Percentiles rank a stretch among this genome's conserved stretches.
phyloP scores from a whole-genome alignment of 768 basidiomycete genomes.

The Infundibulicybe gibba region DNA sequence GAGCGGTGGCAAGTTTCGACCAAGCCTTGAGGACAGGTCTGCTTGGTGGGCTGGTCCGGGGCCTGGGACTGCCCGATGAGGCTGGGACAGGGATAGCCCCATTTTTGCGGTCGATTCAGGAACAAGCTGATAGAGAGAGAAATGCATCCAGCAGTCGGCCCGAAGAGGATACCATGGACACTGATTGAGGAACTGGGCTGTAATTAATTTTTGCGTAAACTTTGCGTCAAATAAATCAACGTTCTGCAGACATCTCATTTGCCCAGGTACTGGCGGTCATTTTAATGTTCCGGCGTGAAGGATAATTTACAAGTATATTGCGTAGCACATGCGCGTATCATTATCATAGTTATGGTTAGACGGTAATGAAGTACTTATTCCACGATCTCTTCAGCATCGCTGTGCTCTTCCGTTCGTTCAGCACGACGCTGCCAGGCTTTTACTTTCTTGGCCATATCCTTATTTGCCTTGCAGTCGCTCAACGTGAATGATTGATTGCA shows the following conservation, averaged over 20 bases:
- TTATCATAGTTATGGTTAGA: neutral
- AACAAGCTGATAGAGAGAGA: conserved; percentile 59
- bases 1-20: conserved; percentile 77
- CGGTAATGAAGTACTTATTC: conserved; percentile 23
- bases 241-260: neutral
- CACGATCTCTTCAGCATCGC: conserved; percentile 60
- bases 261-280: neutral
- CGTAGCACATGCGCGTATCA: neutral
- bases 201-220: neutral
- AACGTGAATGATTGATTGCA: conserved; percentile 60
- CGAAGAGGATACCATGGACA: conserved; percentile 70
- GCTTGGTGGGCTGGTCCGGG: conserved; percentile 68
- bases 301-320: neutral
- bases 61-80: conserved; percentile 80
- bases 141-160: conserved; percentile 13
- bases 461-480: conserved; percentile 48
- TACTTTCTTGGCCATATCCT: conserved; percentile 58
- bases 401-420: conserved; percentile 42
- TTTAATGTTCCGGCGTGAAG: neutral
- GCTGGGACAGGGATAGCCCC: conserved; percentile 76
- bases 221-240: neutral
- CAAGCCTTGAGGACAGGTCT: conserved; percentile 82
- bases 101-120: conserved; percentile 78
- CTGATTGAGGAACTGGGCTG: conserved; percentile 53
- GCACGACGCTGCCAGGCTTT: conserved; percentile 55